These are phyloP conservation scores for Penstemon davidsonii DNA, from an alignment of 257 asterid genomes.

Conservation along the genomic window DNA sequence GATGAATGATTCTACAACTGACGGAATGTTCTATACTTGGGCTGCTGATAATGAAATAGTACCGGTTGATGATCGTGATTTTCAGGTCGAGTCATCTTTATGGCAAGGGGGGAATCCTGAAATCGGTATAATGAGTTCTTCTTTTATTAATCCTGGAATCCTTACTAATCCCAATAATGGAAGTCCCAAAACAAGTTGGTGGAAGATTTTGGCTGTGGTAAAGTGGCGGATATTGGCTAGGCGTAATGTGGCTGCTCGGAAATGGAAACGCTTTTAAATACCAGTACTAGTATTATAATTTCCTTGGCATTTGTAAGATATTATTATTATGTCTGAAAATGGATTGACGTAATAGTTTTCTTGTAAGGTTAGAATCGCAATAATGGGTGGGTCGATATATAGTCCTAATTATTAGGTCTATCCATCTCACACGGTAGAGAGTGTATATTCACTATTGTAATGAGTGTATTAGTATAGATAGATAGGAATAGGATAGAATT, in stretches of 20 bases:
- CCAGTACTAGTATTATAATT: no score
- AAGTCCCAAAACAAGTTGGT: slow-evolving; percentile 64
- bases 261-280: slow-evolving; percentile 30
- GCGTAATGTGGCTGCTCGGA: slow-evolving; percentile 52
- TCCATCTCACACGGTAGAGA: no score
- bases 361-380: no score
- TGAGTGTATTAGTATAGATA: no score
- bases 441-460: no score
- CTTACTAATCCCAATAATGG: slow-evolving; percentile 36
- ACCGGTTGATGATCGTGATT: slow-evolving; percentile 30
- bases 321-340: no score
- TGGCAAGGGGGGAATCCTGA: slow-evolving; percentile 44
- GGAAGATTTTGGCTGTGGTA: slow-evolving; percentile 70
- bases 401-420: no score
- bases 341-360: no score
- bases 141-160: slow-evolving; percentile 46
- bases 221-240: slow-evolving; percentile 67
- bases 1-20: slow-evolving; percentile 38
- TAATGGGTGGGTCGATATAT: no score
- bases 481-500: no score
- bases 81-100: slow-evolving; percentile 42
- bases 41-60: slow-evolving; percentile 27
- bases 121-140: slow-evolving; percentile 20
- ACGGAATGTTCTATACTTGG: slow-evolving; percentile 30
- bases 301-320: no score